Evolutionary conservation across 345 rosid species (phyloP), one percentile per base, ranked within the genome.

Genomic region (Rhodamnia argentea): DNA sequence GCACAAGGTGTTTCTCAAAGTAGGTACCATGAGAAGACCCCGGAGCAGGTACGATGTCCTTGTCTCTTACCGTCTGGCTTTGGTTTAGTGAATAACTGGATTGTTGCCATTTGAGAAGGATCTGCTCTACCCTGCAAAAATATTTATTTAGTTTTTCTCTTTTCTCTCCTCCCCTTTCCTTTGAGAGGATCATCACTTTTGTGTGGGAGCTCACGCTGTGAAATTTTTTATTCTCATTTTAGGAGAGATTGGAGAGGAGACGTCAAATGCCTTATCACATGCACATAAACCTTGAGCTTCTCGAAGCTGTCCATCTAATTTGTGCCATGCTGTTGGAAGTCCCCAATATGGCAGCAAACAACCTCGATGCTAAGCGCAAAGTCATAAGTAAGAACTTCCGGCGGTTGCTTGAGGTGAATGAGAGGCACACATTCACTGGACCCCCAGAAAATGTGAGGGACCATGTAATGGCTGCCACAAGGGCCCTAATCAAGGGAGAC

Each of bases 1-100:
- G 99, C 99, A 6, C 99, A 97, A 92, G 99, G 99, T 90, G 92
- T 97, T 89, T 93, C 96, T 11, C 99, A 96, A 85, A 96, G 94
- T 89, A 93, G 99, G 84, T 96, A 96, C 70, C 95, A 97, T 85
- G 99, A 97, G 92, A 97, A 97, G 90, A 97, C 99, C 86, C 96
- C 99, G 0, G 99, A 97, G 86, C 98, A 97, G 98, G 98, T 50
- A 55, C 57, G 20, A 24, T 20, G 37, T 24, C 85, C 9, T 58
- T 5, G 0, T 22, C 3, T 70, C 47, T 70, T 37, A 70, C 42
- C 26, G 13, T 70, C 26, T 70, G 81, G 81, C 42, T 37, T 70
- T 37, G 47, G 47, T 37, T 18, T 37, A 37, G 81, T 70, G 26
- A 70, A 37, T 9, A 70, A 70, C 47, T 70, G 37, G 81, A 18